These are phyloP conservation scores for Zancudomyces culisetae DNA, from an alignment of 371 early-diverging fungal genomes.

Conservation along the genomic window DNA sequence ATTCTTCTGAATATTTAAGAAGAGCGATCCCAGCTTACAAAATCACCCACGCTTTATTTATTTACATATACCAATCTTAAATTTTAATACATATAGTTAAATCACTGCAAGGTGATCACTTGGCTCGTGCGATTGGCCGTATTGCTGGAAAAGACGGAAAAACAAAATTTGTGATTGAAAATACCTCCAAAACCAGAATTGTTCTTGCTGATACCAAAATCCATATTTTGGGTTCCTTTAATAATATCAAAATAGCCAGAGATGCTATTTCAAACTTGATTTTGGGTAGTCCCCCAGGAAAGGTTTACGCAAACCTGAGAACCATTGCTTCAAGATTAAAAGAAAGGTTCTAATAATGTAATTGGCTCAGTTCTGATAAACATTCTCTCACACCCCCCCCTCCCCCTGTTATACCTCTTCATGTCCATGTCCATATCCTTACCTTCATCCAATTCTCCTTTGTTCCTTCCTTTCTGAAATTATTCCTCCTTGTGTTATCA, in stretches of 20 bases:
- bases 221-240: conserved; percentile 89
- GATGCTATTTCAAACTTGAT: conserved; percentile 92
- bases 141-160: conserved; percentile 98
- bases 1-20: too few relatives aligned
- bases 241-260: conserved; percentile 93
- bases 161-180: conserved; percentile 92
- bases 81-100: conserved; percentile 55
- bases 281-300: conserved; percentile 95
- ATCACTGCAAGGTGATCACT: conserved; percentile 86
- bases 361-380: too few relatives aligned
- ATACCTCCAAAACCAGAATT: conserved; percentile 90
- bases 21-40: too few relatives aligned
- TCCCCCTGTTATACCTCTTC: too few relatives aligned
- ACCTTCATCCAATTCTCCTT: too few relatives aligned
- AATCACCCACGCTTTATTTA: too few relatives aligned
- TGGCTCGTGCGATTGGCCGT: conserved; percentile 97
- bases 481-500: too few relatives aligned
- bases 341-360: conserved; percentile 61
- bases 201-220: conserved; percentile 95
- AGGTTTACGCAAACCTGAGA: conserved; percentile 83
- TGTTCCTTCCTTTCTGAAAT: too few relatives aligned
- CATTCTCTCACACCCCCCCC: too few relatives aligned
- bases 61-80: too few relatives aligned
- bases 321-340: conserved; percentile 78
- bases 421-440: too few relatives aligned